Base-by-base conservation (phyloP, 257 asterid species). In the Solanum rostratum region DNA sequence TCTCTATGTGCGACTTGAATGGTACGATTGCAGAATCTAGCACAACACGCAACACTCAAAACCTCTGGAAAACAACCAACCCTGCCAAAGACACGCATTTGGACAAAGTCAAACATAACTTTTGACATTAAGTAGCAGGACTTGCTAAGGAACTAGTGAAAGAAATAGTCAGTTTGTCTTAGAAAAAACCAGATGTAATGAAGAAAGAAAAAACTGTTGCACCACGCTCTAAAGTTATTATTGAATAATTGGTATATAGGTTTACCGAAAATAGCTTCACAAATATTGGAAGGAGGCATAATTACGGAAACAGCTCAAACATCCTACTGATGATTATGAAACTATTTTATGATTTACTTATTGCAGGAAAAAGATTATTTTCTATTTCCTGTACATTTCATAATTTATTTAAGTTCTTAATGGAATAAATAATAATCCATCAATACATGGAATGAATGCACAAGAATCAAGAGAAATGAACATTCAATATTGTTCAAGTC, bases 41-140 rank as follows among this genome's bases (percentile, higher is more conserved):
- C 97, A 70, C 62, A 86, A 88, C 94, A 92, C 37, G 84, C 92
- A 86, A 94, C 53, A 4, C 68, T 73, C 62, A 92, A 80, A 74
- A 84, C 52, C 82, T 76, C 82, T 43, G 87, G 90, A 82, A 85
- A 86, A 86, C 22, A 80, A 45, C 93, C 97, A 84, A 90, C 89
- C 90, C 97, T 91, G 94, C 85, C 37, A 71, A 89, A 50, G 82
- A 49, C 6, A 71, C 33, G 49, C 50, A 82, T 45, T 65, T 63
- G 53, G 41, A 81, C 37, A 43, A 62, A 5, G 43, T 11, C 30
- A 84, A 12, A 30, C 50, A 71, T 33, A 53, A 41, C 11, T 3
- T n/a, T 2, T 52, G 19, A 45, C 54, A 37, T 0, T 2, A 45
- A 29, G 22, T 50, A 71, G 82, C 57, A 24, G 5, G 63, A 27